These are phyloP conservation scores for Ceratocystis diversiconidia DNA, from an alignment of 2,329 filamentous ascomycete genomes.

Conservation along the genomic window DNA sequence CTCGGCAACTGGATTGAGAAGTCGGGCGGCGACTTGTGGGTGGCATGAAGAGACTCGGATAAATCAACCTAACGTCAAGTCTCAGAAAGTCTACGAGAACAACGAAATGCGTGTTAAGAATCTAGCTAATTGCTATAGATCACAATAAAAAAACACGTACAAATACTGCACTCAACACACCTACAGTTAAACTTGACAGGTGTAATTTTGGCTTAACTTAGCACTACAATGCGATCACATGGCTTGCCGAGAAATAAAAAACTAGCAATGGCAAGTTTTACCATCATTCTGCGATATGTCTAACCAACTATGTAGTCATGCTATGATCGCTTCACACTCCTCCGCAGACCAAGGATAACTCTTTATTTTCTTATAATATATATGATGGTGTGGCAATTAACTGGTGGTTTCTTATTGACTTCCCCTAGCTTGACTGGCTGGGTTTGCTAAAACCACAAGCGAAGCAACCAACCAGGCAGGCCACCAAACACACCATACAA, in stretches of 20 bases:
- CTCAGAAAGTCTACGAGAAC: slow-evolving; percentile 5
- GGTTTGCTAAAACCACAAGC: slow-evolving; percentile 33
- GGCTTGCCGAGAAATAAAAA: too few relatives aligned
- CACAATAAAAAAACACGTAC: background rate
- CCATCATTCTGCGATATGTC: too few relatives aligned
- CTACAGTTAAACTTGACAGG: background rate
- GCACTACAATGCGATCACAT: too few relatives aligned
- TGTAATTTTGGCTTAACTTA: too few relatives aligned
- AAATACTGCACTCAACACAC: background rate
- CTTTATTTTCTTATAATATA: too few relatives aligned
- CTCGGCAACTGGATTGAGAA: slow-evolving; percentile 94
- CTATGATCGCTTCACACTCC: too few relatives aligned
- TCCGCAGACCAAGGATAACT: too few relatives aligned
- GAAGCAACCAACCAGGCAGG: slow-evolving; percentile 68
- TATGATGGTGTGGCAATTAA: too few relatives aligned
- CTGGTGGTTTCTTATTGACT: too few relatives aligned
- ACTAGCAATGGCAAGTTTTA: too few relatives aligned
- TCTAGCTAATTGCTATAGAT: background rate
- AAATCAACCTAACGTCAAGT: background rate
- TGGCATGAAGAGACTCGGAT: slow-evolving; percentile 39
- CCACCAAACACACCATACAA: slow-evolving; percentile 95
- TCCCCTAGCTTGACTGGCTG: too few relatives aligned
- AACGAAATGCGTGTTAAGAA: slow-evolving; percentile 9
- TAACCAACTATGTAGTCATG: too few relatives aligned
- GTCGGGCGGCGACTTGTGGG: slow-evolving; percentile 91